Evolutionary conservation across 2,329 filamentous ascomycete genomes (phyloP), one percentile per base, ranked within the genome.

Genomic region (Cladosporium halotolerans): DNA sequence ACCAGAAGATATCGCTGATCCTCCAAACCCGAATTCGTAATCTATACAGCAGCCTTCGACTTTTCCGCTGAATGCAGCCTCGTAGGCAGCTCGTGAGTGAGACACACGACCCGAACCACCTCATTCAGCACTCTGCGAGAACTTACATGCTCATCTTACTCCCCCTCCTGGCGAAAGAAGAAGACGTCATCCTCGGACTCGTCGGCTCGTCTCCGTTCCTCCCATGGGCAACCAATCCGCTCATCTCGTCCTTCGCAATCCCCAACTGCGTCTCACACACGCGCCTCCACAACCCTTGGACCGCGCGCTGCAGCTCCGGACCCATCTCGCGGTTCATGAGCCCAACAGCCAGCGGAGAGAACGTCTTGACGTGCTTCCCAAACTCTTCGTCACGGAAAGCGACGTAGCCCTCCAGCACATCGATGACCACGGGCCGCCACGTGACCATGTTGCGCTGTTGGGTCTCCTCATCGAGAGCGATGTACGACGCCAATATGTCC

Each of bases 361-460:
- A 97, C 3, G 83, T 83, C 43, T 81, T 77, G 7, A 96, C 80
- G 63, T 97, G 85, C 54, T 84, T 83, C 51, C 81, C 81, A 63
- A 99, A 99, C 41, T 88, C 88, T 19, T 84, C 79, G 14, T 82
- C 78, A 0, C 89, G 88, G 73, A 97, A 96, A 6, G 83, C 85
- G 0, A 85, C 84, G 68, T 92, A 97, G 1, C 93, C 93, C 66
- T 99, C 92, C 9, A 99, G 77, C 8, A 99, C 93, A 66, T 96
- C 93, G 14, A 99, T 90, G 1, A 99, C 93, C 0, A 99, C 93
- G 0, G 93, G 93, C 14, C 93, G 80, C 93, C 93, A 99, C 0
- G 95, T 95, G 23, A 95, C 82, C 52, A 99, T 96, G 70, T 99
- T 99, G 53, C 93, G 81, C 68, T 97, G 91, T 71, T 99, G 93